Conservation (phyloP, 1,139 yeast genomes). For the Meyerozyma athensensis region DNA sequence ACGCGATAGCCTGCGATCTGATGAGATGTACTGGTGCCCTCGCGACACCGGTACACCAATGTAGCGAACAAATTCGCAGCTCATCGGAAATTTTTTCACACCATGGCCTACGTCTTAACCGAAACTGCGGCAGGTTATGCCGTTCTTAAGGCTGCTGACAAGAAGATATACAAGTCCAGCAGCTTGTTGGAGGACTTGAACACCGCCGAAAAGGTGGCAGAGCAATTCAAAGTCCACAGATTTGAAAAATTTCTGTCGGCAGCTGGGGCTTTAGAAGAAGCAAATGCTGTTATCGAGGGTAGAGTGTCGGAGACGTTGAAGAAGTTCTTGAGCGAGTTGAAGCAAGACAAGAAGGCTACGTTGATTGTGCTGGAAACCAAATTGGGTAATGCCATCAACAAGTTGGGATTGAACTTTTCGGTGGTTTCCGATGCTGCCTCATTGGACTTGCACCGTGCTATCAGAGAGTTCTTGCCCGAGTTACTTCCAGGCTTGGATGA, state of each 20-base stretch:
- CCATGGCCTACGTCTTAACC: slow-evolving; percentile 90
- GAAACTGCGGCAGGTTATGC: slow-evolving; percentile 99
- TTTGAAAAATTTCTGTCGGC: slow-evolving; percentile 94
- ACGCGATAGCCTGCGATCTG: not conserved
- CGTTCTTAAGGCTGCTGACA: slow-evolving; percentile 92
- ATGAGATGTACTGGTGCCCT: not conserved
- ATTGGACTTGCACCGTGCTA: slow-evolving; percentile 90
- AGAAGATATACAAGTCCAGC: slow-evolving; percentile 87
- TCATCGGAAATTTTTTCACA: slow-evolving; percentile 8
- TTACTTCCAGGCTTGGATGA: slow-evolving; percentile 91
- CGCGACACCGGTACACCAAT: not conserved
- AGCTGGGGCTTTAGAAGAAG: slow-evolving; percentile 94
- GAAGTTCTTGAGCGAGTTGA: slow-evolving; percentile 70
- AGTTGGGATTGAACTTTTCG: slow-evolving; percentile 80
- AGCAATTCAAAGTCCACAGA: slow-evolving; percentile 85
- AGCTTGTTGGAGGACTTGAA: slow-evolving; percentile 72
- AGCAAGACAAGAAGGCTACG: slow-evolving; percentile 85
- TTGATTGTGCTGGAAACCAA: slow-evolving; percentile 92
- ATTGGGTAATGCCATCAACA: slow-evolving; percentile 93
- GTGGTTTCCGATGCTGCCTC: slow-evolving; percentile 95
- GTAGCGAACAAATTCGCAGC: slow-evolving; percentile 14
- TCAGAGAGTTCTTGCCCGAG: slow-evolving; percentile 89
- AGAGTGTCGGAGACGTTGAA: slow-evolving; percentile 84
- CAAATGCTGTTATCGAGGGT: slow-evolving; percentile 88
- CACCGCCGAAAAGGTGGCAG: slow-evolving; percentile 74